phyloP scores from a whole-genome alignment of 345 rosid species.

The Ceriops zippeliana region DNA sequence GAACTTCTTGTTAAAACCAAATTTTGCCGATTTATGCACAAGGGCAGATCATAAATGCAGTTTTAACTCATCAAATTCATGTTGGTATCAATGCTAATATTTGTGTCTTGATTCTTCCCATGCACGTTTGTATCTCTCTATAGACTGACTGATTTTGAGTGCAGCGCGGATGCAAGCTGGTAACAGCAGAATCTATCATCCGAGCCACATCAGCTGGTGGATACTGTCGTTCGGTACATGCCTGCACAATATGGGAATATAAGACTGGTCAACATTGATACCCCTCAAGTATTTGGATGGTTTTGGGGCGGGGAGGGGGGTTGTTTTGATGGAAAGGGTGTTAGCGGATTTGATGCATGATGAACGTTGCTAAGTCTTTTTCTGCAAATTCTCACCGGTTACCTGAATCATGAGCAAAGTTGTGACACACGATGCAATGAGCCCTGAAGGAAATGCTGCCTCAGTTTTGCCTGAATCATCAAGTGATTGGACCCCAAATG shows the following conservation, averaged over 20 bases:
- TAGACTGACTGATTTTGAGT: conserved; percentile 74
- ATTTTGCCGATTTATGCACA: conserved; percentile 22
- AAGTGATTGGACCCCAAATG: conserved; percentile 28
- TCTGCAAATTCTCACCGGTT: conserved; percentile 3
- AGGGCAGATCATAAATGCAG: neutral
- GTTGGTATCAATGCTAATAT: conserved; percentile 79
- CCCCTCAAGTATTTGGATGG: neutral
- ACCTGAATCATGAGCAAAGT: conserved; percentile 89
- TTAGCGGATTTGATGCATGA: no score
- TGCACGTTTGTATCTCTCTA: conserved; percentile 80
- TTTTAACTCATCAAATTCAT: neutral
- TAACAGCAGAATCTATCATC: conserved; percentile 73
- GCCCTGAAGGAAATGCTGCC: conserved; percentile 63
- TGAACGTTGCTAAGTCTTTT: no score
- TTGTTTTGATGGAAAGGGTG: no score
- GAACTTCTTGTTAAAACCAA: conserved; percentile 6
- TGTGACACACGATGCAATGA: conserved; percentile 81
- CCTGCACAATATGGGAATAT: conserved; percentile 40
- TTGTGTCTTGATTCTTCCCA: conserved; percentile 95
- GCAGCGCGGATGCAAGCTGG: conserved; percentile 77
- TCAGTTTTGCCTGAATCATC: conserved; percentile 40
- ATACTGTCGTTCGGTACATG: conserved; percentile 76
- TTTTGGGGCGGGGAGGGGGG: no score
- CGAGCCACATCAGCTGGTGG: conserved; percentile 95
- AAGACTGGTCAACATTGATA: neutral